A percentile compares a stretch with the other conserved stretches of the same genome.
Evolutionary conservation across 2,329 filamentous ascomycete species (phyloP).

Genomic region (Diaporthe citri): DNA sequence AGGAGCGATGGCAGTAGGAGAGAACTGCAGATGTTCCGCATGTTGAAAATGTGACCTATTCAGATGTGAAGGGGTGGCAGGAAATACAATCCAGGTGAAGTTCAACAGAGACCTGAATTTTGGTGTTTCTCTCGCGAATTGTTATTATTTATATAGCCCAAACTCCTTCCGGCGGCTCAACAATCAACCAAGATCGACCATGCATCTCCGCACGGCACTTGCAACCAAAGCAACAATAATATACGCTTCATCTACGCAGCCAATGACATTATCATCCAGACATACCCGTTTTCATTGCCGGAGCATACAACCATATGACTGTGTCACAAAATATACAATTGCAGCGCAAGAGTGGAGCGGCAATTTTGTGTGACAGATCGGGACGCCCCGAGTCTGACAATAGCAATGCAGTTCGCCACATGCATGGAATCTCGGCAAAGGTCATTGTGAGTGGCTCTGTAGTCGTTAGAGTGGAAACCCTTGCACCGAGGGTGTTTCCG

Average conservation of each 20-base stretch:
- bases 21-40: background rate
- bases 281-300: background rate
- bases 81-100: background rate
- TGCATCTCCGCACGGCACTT: slow-evolving; percentile 28
- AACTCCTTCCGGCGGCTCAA: background rate
- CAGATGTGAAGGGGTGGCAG: background rate
- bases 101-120: background rate
- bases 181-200: background rate
- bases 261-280: background rate
- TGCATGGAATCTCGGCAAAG: too few relatives aligned
- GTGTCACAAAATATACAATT: too few relatives aligned
- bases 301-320: background rate
- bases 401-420: too few relatives aligned
- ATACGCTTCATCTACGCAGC: background rate
- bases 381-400: too few relatives aligned
- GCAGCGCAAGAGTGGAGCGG: too few relatives aligned
- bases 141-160: background rate
- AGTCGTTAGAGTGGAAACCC: too few relatives aligned
- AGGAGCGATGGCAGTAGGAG: background rate
- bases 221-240: background rate
- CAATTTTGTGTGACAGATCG: too few relatives aligned
- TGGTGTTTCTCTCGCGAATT: background rate
- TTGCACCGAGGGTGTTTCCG: too few relatives aligned
- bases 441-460: too few relatives aligned
- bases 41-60: background rate